Percentiles rank a stretch among this genome's conserved stretches.
Conservation (phyloP, 768 basidiomycete species). For the Paxillus rubicundulus region DNA sequence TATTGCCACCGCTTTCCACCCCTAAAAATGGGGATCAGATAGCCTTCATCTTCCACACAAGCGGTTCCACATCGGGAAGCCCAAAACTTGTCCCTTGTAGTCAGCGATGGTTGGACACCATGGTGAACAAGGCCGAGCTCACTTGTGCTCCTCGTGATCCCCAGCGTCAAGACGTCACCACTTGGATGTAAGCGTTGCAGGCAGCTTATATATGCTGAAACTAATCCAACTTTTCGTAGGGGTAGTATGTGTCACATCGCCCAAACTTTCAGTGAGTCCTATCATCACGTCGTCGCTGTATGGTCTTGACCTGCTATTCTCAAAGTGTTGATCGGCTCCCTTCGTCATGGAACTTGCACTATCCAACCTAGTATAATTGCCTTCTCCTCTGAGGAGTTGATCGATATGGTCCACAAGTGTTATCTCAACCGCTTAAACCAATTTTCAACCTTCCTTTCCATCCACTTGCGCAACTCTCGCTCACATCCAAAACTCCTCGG, state of each 20-base stretch:
- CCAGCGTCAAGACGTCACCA: constrained; percentile 62
- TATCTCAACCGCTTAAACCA: constrained; percentile 74
- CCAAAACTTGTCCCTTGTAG: constrained; percentile 76
- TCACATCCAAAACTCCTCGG: constrained; percentile 59
- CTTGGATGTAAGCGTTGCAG: constrained; percentile 60
- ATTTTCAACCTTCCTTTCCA: constrained; percentile 66
- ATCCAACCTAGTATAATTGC: constrained; percentile 65
- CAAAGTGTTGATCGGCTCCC: constrained; percentile 65
- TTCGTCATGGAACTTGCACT: constrained; percentile 72
- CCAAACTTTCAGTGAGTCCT: constrained; percentile 66
- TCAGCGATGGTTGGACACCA: constrained; percentile 63
- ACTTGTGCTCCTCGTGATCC: constrained; percentile 47
- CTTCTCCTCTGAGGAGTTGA: constrained; percentile 66
- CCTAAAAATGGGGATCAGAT: constrained; percentile 39
- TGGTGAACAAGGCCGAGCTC: constrained; percentile 56
- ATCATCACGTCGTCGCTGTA: constrained; percentile 17
- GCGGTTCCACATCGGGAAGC: constrained; percentile 80
- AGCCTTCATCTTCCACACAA: constrained; percentile 75
- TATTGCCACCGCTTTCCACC: constrained; percentile 43
- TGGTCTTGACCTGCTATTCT: constrained; percentile 15
- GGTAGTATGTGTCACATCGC: constrained; percentile 85
- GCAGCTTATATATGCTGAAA: constrained; percentile 17
- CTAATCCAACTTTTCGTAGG: constrained; percentile 45
- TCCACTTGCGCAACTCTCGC: constrained; percentile 59
- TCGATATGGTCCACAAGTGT: constrained; percentile 67